A percentile compares a stretch with the other conserved stretches of the same genome.
These are phyloP conservation scores for Taiwanofungus camphoratus DNA, from an alignment of 1,284 basidiomycete genomes.

Conservation along the genomic window DNA sequence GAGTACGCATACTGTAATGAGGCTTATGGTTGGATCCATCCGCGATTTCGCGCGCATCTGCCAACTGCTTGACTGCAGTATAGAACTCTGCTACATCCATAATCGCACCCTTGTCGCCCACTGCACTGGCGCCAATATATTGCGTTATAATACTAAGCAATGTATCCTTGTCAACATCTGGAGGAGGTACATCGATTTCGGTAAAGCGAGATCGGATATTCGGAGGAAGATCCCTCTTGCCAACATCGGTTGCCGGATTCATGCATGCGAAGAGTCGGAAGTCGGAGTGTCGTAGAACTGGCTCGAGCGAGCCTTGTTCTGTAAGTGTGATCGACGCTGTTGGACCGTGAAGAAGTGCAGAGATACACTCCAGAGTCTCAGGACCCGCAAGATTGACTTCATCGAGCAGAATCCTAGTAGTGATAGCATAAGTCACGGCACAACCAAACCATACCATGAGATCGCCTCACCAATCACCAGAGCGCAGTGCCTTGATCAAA, in stretches of 20 bases:
- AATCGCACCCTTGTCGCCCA: constrained; percentile 85
- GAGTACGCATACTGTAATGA: constrained; percentile 96
- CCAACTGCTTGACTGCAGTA: constrained; percentile 74
- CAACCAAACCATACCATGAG: neutral
- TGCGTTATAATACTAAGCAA: constrained; percentile 84
- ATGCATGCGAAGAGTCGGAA: constrained; percentile 99
- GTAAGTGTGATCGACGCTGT: constrained; percentile 89
- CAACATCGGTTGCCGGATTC: constrained; percentile 99
- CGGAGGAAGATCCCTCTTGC: constrained; percentile 94
- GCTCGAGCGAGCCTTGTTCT: constrained; percentile 90
- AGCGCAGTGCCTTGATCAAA: constrained; percentile 84
- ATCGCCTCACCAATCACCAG: constrained; percentile 82
- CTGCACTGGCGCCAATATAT: constrained; percentile 82
- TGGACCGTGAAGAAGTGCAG: constrained; percentile 81
- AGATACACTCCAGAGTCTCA: constrained; percentile 93
- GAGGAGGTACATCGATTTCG: constrained; percentile 91
- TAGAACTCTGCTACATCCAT: constrained; percentile 95
- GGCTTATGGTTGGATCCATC: constrained; percentile 95
- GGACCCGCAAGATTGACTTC: constrained; percentile 95
- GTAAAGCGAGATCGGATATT: constrained; percentile 92
- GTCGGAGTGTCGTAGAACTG: constrained; percentile 87
- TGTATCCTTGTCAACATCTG: constrained; percentile 90
- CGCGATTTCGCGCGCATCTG: constrained; percentile 78
- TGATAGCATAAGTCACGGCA: neutral
- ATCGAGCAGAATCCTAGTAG: constrained; percentile 82